Percentiles rank a stretch among this genome's conserved stretches.
These are phyloP conservation scores for Coniochaeta sp. DNA, from an alignment of 2,329 filamentous ascomycete genomes.

Conservation along the genomic window DNA sequence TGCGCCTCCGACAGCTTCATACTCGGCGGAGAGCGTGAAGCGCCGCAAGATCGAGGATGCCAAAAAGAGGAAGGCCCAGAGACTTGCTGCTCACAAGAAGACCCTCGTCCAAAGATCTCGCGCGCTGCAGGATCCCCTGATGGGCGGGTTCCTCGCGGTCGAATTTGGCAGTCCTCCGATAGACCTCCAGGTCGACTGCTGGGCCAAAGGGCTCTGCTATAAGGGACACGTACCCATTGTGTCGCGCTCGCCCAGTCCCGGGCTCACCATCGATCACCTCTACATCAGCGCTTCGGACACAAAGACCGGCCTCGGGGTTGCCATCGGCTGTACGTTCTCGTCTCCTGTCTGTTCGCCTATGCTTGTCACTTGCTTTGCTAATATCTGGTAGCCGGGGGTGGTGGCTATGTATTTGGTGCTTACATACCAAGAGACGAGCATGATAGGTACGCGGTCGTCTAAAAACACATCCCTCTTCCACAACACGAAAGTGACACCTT, in stretches of 20 bases:
- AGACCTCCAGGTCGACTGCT: conserved; percentile 25
- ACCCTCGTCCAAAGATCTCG: conserved; percentile 25
- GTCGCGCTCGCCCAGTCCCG: too few species aligned
- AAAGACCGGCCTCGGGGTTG: conserved; percentile 7
- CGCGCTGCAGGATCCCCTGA: conserved; percentile 19
- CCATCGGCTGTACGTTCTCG: neutral
- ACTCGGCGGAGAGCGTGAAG: conserved; percentile 12
- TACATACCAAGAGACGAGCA: conserved; percentile 36
- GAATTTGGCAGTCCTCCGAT: conserved; percentile 23
- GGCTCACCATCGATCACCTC: neutral
- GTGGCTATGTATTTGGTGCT: conserved; percentile 25
- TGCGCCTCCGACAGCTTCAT: conserved; percentile 25
- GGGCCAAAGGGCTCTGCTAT: neutral
- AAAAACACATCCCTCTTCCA: too few species aligned
- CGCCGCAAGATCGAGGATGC: conserved; percentile 3
- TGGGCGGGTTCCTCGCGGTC: conserved; percentile 23
- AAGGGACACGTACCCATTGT: conserved; percentile 26
- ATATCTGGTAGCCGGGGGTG: conserved; percentile 23
- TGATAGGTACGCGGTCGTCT: conserved; percentile 24
- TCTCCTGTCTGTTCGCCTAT: conserved; percentile 6
- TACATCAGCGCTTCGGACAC: neutral
- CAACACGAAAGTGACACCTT: too few species aligned
- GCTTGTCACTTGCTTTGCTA: neutral
- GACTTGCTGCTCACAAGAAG: conserved; percentile 9
- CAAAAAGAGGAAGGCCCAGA: neutral